Conservation (phyloP, 768 basidiomycete genomes). For the Rhodosporidiobolus odoratus region DNA sequence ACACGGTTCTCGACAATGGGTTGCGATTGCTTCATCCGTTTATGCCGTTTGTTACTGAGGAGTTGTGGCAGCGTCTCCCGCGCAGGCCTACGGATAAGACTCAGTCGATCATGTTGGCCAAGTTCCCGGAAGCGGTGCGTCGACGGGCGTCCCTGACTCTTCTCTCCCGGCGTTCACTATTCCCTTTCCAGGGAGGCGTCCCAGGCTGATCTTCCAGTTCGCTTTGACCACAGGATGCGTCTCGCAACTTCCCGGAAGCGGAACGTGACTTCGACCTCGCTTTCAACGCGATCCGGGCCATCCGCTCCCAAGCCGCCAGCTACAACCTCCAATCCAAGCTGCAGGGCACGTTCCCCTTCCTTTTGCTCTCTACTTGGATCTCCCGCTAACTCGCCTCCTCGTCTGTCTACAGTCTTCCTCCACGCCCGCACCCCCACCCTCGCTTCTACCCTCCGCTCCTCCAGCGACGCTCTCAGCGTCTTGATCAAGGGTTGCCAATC, state of each 20-base stretch:
- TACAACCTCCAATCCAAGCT: slow-evolving; percentile 83
- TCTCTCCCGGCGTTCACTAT: neutral
- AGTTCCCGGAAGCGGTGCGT: slow-evolving; percentile 74
- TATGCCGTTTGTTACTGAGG: slow-evolving; percentile 99
- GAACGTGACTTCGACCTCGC: slow-evolving; percentile 81
- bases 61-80: slow-evolving; percentile 94
- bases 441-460: slow-evolving; percentile 57
- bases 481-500: slow-evolving; percentile 84
- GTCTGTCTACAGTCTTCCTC: slow-evolving; percentile 61
- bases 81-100: slow-evolving; percentile 73
- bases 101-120: slow-evolving; percentile 81
- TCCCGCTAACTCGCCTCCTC: neutral
- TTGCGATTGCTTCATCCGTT: slow-evolving; percentile 89
- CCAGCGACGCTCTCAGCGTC: slow-evolving; percentile 53
- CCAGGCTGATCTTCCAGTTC: neutral
- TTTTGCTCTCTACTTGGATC: neutral
- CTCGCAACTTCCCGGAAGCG: slow-evolving; percentile 54
- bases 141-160: slow-evolving; percentile 45
- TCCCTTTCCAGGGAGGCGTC: no score
- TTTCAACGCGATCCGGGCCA: slow-evolving; percentile 68
- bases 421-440: slow-evolving; percentile 63
- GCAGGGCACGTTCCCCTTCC: slow-evolving; percentile 56
- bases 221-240: slow-evolving; percentile 12
- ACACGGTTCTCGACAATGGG: slow-evolving; percentile 87
- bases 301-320: slow-evolving; percentile 77